A percentile compares a stretch with the other conserved stretches of the same genome.
phyloP scores from a whole-genome alignment of 768 basidiomycete species.

The Amanita muscaria region DNA sequence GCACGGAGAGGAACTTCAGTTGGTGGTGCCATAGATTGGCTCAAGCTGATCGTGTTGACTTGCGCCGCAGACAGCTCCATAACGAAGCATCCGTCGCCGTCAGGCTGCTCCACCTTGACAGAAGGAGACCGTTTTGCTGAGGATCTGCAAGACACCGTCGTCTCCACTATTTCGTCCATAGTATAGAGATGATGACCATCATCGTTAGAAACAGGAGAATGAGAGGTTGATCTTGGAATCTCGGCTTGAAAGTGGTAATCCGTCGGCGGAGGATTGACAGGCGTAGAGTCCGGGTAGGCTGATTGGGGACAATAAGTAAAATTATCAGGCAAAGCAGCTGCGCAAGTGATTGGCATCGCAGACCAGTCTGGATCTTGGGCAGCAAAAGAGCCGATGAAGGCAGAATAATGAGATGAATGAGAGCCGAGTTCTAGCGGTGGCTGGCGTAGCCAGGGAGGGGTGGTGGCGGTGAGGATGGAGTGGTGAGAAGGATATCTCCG shows the following conservation, averaged over 20 bases:
- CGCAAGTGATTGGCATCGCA: not conserved
- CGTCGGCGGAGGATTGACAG: slow-evolving; percentile 4
- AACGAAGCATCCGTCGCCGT: slow-evolving; percentile 32
- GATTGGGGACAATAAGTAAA: not conserved
- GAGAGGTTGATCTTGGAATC: slow-evolving; percentile 16
- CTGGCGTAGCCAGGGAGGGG: slow-evolving; percentile 3
- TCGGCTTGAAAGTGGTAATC: slow-evolving; percentile 12
- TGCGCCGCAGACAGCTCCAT: slow-evolving; percentile 30
- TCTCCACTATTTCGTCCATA: slow-evolving; percentile 5
- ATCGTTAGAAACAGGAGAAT: slow-evolving; percentile 12
- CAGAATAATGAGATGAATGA: slow-evolving; percentile 1
- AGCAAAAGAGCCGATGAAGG: slow-evolving; percentile 3
- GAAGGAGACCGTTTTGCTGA: slow-evolving; percentile 12
- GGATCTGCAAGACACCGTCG: slow-evolving; percentile 10
- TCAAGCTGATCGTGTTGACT: slow-evolving; percentile 14
- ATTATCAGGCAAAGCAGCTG: slow-evolving; percentile 1
- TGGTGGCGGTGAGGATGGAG: not conserved
- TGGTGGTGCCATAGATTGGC: slow-evolving; percentile 40
- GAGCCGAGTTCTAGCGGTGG: not conserved
- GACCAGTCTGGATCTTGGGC: slow-evolving; percentile 3
- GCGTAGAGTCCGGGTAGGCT: slow-evolving; percentile 16
- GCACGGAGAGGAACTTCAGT: slow-evolving; percentile 69
- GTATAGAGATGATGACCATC: slow-evolving; percentile 6
- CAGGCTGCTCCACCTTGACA: slow-evolving; percentile 34
- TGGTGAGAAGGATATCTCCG: slow-evolving; percentile 4